Evolutionary conservation across 2,329 filamentous ascomycete genomes (phyloP).

Genomic region (Hirsutella minnesotensis): DNA sequence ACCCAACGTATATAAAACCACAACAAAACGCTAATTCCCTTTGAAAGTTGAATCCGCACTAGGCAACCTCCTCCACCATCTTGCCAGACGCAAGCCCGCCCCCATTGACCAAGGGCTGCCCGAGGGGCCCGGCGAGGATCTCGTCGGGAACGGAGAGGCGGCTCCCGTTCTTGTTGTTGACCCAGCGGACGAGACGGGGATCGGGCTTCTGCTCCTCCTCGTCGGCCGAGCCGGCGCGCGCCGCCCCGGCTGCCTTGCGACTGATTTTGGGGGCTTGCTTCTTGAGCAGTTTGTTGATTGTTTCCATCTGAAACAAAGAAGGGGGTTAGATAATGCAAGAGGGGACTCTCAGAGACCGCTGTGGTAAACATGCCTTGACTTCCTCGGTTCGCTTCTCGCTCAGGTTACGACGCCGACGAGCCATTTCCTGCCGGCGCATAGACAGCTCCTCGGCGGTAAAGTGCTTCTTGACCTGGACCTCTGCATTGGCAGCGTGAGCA

Average conservation of each 20-base stretch:
- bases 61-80: constrained; percentile 44
- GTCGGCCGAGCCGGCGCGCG: constrained; percentile 37
- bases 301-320: constrained; percentile 54
- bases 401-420: constrained; percentile 47
- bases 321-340: constrained; percentile 2
- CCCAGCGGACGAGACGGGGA: constrained; percentile 57
- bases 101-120: constrained; percentile 39
- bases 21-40: too few relatives aligned
- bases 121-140: constrained; percentile 52
- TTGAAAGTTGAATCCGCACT: too few relatives aligned
- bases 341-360: neutral
- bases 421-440: constrained; percentile 52
- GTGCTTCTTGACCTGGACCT: constrained; percentile 51
- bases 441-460: constrained; percentile 51
- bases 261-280: constrained; percentile 72
- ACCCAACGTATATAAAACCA: too few relatives aligned
- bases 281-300: constrained; percentile 80
- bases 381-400: constrained; percentile 54
- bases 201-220: constrained; percentile 37
- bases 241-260: constrained; percentile 35
- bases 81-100: constrained; percentile 24
- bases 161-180: constrained; percentile 54
- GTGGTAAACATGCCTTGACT: constrained; percentile 37
- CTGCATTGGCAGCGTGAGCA: constrained; percentile 18
- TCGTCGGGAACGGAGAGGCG: constrained; percentile 54